phyloP scores from a whole-genome alignment of 2,329 filamentous ascomycete species.

The Phoma sp. region DNA sequence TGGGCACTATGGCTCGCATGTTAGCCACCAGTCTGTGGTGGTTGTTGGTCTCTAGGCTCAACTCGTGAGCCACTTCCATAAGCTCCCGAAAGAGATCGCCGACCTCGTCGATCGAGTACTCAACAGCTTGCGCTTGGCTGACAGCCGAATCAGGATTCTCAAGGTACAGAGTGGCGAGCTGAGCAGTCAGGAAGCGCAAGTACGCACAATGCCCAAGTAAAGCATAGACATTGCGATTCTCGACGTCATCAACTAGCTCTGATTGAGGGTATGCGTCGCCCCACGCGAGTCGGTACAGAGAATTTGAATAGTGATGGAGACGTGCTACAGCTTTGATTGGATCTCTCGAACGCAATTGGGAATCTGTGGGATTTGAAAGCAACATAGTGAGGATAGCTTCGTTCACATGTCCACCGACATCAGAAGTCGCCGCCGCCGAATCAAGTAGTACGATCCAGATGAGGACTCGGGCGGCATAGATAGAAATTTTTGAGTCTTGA shows the following conservation, averaged over 20 bases:
- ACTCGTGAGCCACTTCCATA: constrained; percentile 19
- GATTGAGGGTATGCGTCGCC: constrained; percentile 43
- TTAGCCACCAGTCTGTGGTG: constrained; percentile 43
- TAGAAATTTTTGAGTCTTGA: constrained; percentile 26
- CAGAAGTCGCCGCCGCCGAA: constrained; percentile 37
- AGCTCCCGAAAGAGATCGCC: constrained; percentile 21
- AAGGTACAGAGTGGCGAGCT: constrained; percentile 28
- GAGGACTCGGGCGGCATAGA: constrained; percentile 44
- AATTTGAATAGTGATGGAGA: constrained; percentile 44
- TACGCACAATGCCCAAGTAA: constrained; percentile 40
- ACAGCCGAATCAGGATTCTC: constrained; percentile 13
- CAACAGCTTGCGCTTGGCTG: constrained; percentile 16
- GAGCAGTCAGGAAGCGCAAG: constrained; percentile 42
- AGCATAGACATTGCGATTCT: constrained; percentile 44
- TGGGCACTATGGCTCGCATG: constrained; percentile 45
- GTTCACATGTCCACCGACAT: constrained; percentile 44
- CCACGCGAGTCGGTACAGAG: constrained; percentile 45
- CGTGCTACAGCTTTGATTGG: constrained; percentile 28
- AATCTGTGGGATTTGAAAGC: constrained; percentile 8
- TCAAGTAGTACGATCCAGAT: constrained; percentile 45
- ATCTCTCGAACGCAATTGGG: constrained; percentile 6
- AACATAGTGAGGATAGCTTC: constrained; percentile 28
- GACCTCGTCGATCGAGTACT: constrained; percentile 24
- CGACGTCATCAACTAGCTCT: constrained; percentile 46
- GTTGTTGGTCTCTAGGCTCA: constrained; percentile 22